Conservation (phyloP, 2,329 filamentous ascomycete species). For the Trichoderma koningii region DNA sequence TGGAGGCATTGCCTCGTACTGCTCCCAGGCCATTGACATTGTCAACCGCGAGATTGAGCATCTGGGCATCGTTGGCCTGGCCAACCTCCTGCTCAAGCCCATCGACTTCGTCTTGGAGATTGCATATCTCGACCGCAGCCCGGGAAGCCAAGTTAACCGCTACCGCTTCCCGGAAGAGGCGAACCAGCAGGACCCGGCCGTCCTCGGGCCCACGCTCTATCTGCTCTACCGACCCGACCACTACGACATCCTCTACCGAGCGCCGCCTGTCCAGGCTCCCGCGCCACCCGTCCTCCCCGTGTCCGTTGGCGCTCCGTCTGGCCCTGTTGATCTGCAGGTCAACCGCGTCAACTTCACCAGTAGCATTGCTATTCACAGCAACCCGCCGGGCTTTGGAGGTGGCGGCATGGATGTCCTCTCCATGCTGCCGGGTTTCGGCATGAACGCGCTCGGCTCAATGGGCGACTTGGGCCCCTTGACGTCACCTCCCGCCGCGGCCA, state of each 20-base stretch:
- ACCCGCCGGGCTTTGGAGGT: constrained; percentile 46
- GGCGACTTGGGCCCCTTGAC: constrained; percentile 37
- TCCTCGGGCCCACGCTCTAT: constrained; percentile 56
- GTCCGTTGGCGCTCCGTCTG: constrained; percentile 34
- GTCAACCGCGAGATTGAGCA: constrained; percentile 85
- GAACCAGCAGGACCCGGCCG: constrained; percentile 47
- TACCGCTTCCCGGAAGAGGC: constrained; percentile 64
- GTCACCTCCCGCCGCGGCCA: constrained; percentile 36
- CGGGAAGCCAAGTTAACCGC: constrained; percentile 73
- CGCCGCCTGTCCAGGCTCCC: constrained; percentile 33
- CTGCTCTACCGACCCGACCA: constrained; percentile 74
- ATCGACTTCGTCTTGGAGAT: constrained; percentile 81
- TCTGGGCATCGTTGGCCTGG: constrained; percentile 75
- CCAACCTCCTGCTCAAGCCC: constrained; percentile 77
- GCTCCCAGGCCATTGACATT: constrained; percentile 69
- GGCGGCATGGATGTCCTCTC: constrained; percentile 48
- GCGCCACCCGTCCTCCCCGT: constrained; percentile 11
- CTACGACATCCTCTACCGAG: constrained; percentile 89
- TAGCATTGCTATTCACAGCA: constrained; percentile 46
- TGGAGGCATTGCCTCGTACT: constrained; percentile 67
- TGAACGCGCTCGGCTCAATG: constrained; percentile 18
- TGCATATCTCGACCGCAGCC: constrained; percentile 85
- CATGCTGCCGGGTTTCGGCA: constrained; percentile 50
- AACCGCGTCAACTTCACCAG: constrained; percentile 54
- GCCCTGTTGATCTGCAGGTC: constrained; percentile 51